These are phyloP conservation scores for Xylaria sp. DNA, from an alignment of 2,329 filamentous ascomycete genomes.

Conservation along the genomic window DNA sequence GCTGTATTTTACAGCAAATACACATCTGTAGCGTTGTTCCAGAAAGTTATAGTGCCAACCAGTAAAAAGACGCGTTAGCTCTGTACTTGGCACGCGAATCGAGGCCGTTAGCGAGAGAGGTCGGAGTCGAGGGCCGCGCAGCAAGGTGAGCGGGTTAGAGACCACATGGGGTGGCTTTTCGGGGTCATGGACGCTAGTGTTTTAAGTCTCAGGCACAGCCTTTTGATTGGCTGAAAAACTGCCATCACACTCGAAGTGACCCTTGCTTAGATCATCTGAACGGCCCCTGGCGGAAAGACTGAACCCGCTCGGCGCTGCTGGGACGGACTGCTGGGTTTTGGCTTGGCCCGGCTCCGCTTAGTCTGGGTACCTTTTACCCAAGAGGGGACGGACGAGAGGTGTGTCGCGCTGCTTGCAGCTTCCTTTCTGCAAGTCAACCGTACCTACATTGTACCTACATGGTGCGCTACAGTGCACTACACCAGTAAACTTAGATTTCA, in stretches of 20 bases:
- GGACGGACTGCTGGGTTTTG: slow-evolving; percentile 2
- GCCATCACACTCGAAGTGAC: slow-evolving; percentile 28
- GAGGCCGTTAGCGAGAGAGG: not conserved
- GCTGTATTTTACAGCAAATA: not conserved
- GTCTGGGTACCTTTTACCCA: not conserved
- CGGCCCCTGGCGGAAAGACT: slow-evolving; percentile 18
- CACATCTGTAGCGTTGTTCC: not conserved
- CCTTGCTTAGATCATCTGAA: slow-evolving; percentile 25
- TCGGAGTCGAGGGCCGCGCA: slow-evolving; percentile 28
- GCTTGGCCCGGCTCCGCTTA: not conserved
- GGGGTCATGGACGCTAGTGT: slow-evolving; percentile 53
- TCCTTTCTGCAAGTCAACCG: not conserved
- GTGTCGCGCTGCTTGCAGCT: slow-evolving; percentile 7
- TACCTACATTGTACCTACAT: not conserved
- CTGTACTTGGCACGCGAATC: not conserved
- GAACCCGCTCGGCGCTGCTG: slow-evolving; percentile 6
- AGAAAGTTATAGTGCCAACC: not conserved
- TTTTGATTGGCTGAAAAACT: slow-evolving; percentile 45
- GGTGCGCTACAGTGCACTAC: not conserved
- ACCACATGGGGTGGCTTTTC: slow-evolving; percentile 30
- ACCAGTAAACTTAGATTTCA: not conserved
- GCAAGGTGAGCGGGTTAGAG: not conserved
- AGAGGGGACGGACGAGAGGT: not conserved
- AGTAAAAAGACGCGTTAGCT: not conserved
- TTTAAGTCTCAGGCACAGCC: slow-evolving; percentile 49